Percentiles rank a stretch among this genome's conserved stretches.
phyloP scores from a whole-genome alignment of 2,329 filamentous ascomycete species.

The Zymoseptoria passerinii region DNA sequence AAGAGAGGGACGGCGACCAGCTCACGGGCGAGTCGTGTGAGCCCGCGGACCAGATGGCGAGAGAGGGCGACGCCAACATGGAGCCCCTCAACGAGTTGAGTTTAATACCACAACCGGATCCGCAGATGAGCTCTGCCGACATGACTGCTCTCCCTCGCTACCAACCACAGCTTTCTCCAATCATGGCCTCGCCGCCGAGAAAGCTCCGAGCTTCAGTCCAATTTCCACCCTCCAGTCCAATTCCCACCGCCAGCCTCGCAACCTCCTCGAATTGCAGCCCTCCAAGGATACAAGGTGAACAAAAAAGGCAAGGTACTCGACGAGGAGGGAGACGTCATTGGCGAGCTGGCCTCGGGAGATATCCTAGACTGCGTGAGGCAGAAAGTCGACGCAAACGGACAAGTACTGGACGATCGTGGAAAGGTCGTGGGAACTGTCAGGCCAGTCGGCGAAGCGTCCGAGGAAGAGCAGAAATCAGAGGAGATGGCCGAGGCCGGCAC shows the following conservation, averaged over 20 bases:
- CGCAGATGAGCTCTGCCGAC: background rate
- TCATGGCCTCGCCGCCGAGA: background rate
- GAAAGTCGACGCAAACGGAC: constrained; percentile 39
- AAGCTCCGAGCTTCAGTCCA: background rate
- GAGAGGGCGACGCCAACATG: constrained; percentile 8
- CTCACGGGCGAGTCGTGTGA: constrained; percentile 8
- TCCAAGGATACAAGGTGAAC: constrained; percentile 47
- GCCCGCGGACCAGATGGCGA: constrained; percentile 9
- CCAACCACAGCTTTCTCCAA: background rate
- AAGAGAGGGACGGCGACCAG: constrained; percentile 10
- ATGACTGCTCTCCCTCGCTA: background rate
- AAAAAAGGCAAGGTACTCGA: constrained; percentile 45
- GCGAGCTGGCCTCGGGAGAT: constrained; percentile 40
- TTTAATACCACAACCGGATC: background rate
- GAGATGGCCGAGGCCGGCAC: background rate
- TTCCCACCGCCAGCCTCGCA: background rate
- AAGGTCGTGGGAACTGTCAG: constrained; percentile 35
- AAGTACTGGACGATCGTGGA: constrained; percentile 41
- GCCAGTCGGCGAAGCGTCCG: background rate
- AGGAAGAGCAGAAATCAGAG: background rate
- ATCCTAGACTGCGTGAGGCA: constrained; percentile 38
- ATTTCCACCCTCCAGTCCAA: background rate
- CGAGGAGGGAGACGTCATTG: constrained; percentile 41
- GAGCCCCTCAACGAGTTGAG: background rate
- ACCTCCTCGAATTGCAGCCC: constrained; percentile 34